These are phyloP conservation scores for Fusarium musae DNA, from an alignment of 2,329 filamentous ascomycete genomes.

Conservation along the genomic window DNA sequence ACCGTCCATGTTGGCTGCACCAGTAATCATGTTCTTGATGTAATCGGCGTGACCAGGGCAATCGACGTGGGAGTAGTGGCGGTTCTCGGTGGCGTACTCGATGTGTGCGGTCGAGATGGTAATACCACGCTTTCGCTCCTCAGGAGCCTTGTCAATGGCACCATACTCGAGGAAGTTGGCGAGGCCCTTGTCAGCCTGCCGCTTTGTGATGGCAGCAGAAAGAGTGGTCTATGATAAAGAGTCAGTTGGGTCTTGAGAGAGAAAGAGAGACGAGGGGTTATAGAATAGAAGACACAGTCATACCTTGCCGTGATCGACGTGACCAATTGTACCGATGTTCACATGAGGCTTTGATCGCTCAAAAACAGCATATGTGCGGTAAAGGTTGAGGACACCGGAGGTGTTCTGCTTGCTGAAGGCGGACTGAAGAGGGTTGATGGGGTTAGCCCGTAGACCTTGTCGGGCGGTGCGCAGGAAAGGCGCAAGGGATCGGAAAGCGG, in stretches of 20 bases:
- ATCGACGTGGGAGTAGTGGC: slow-evolving; percentile 99
- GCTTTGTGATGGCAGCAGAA: slow-evolving; percentile 98
- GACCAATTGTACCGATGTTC: slow-evolving; percentile 99
- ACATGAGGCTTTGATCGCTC: slow-evolving; percentile 96
- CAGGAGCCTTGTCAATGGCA: slow-evolving; percentile 97
- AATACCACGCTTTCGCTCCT: slow-evolving; percentile 99
- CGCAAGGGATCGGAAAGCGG: slow-evolving; percentile 79
- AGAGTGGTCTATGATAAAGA: slow-evolving; percentile 80
- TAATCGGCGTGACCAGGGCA: slow-evolving; percentile 99
- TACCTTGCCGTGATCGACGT: slow-evolving; percentile 99
- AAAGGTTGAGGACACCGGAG: slow-evolving; percentile 72
- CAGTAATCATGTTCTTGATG: slow-evolving; percentile 99
- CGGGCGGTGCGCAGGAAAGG: slow-evolving; percentile 86
- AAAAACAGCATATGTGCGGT: slow-evolving; percentile 75
- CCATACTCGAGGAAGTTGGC: slow-evolving; percentile 98
- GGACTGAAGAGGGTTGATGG: slow-evolving; percentile 80
- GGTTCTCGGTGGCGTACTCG: slow-evolving; percentile 92
- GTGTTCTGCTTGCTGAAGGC: slow-evolving; percentile 71
- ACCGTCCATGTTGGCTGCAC: slow-evolving; percentile 99
- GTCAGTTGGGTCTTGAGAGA: slow-evolving; percentile 29
- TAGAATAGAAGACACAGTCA: background rate
- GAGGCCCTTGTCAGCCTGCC: slow-evolving; percentile 92
- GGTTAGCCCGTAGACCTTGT: slow-evolving; percentile 75
- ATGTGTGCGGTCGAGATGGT: slow-evolving; percentile 99
- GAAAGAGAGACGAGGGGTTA: slow-evolving; percentile 1